These are phyloP conservation scores for Calonectria henricotiae DNA, from an alignment of 2,329 filamentous ascomycete genomes.

Conservation along the genomic window DNA sequence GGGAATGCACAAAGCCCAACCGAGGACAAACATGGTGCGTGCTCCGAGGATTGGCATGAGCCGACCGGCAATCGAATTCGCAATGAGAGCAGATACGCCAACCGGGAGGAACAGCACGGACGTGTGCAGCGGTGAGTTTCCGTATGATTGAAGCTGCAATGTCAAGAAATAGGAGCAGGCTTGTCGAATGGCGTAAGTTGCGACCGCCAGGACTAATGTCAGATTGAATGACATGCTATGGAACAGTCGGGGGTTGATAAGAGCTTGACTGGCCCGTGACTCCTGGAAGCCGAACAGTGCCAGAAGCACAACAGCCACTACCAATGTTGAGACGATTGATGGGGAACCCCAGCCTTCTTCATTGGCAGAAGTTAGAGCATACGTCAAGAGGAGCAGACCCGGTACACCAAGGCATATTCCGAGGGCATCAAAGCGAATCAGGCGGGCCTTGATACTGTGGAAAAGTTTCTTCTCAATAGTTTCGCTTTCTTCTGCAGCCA, in stretches of 20 bases:
- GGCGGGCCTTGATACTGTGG: conserved; percentile 5
- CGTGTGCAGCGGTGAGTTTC: conserved; percentile 5
- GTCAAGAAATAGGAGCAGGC: conserved; percentile 12
- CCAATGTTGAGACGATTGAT: conserved; percentile 2
- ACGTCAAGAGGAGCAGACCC: neutral
- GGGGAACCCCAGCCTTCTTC: conserved; percentile 8
- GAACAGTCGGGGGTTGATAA: conserved; percentile 11
- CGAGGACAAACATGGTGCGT: conserved; percentile 11
- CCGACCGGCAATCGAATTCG: conserved; percentile 9
- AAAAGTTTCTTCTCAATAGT: neutral
- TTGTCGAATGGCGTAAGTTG: conserved; percentile 14
- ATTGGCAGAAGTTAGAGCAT: conserved; percentile 6
- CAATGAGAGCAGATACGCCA: conserved; percentile 5
- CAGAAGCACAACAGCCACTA: conserved; percentile 3
- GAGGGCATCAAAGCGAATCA: conserved; percentile 4
- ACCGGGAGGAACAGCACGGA: conserved; percentile 2
- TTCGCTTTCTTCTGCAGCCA: neutral
- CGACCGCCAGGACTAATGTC: conserved; percentile 5
- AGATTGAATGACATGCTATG: conserved; percentile 4
- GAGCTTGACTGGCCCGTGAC: conserved; percentile 7
- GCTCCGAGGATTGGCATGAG: conserved; percentile 1
- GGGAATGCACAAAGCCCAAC: conserved; percentile 15
- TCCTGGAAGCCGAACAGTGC: neutral
- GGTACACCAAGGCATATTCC: conserved; percentile 9
- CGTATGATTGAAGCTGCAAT: conserved; percentile 3